Base-by-base conservation (phyloP, 2,329 filamentous ascomycete genomes). In the Hypoxylon sp. region DNA sequence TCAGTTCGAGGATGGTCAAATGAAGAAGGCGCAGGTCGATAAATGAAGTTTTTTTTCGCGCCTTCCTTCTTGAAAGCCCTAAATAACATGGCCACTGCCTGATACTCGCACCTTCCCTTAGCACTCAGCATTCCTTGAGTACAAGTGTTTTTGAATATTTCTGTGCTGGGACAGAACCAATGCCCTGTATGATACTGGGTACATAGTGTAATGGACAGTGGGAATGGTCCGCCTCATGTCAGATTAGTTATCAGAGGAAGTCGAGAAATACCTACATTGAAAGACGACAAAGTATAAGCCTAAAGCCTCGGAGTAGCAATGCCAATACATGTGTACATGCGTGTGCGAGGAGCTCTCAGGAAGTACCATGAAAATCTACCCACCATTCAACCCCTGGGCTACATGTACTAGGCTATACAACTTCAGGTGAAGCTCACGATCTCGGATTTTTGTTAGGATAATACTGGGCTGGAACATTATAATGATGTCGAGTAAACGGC, bases 31-130 rank as follows among this genome's bases (percentile, higher is more conserved):
- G 16, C 43, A 29, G 2, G 27, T 39, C 5, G 14, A 21, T 9
- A 9, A 11, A 7, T 16, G 12, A 16, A 16, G 12, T n/a, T 12
- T 5, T 12, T 5, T 29, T 2, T 41, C 5, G 43, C 37, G 32
- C 21, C 16, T 57, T 46, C 52, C 32, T 29, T 6, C 29, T 46
- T 23, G n/a, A 30, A n/a, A n/a, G 12, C 9, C 14, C 11, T 25
- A 8, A n/a, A 27, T 3, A 9, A 47, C 14, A 4, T 16, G 2
- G n/a, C 30, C 19, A 16, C 30, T 23, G 14, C 9, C 30, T 45
- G 2, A 48, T 21, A 34, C n/a, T 45, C 16, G 52, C 39, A 45
- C 39, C 37, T 54, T 54, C 52, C 39, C 27, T 45, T 16, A 32
- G 27, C 16, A n/a, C 23, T 9, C 45, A 27, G 9, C 2, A 9